phyloP scores from a whole-genome alignment of 73 alveolate species.

The Stentor roeselii region DNA sequence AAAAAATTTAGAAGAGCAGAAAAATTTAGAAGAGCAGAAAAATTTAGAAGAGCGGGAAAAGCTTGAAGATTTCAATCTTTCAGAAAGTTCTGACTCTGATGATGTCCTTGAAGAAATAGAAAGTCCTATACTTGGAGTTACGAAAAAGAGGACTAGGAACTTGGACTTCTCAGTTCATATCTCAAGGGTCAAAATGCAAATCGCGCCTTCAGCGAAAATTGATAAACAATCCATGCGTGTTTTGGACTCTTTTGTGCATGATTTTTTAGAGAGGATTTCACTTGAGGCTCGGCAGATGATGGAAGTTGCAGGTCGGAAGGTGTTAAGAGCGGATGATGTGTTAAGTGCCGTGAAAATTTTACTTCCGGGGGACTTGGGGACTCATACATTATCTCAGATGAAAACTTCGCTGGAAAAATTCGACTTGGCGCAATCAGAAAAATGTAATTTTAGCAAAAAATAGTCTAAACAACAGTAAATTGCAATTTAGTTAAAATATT shows the following conservation, averaged over 20 bases:
- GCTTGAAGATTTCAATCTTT: no score
- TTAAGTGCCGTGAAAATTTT: not conserved
- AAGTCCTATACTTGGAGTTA: no score
- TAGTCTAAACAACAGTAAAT: not conserved
- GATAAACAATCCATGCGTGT: not conserved
- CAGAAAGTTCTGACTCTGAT: no score
- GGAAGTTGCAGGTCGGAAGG: not conserved
- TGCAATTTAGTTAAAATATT: not conserved
- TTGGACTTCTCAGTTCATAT: not conserved
- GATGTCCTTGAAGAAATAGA: no score
- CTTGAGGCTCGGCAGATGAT: not conserved
- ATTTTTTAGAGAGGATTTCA: not conserved
- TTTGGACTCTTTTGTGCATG: not conserved
- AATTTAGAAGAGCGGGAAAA: no score
- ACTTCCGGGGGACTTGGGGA: not conserved
- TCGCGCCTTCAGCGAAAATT: not conserved
- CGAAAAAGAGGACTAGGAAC: no score
- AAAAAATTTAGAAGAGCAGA: no score
- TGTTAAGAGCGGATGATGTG: not conserved
- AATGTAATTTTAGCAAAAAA: no score
- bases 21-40: no score
- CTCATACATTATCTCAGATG: not conserved
- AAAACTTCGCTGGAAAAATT: not conserved
- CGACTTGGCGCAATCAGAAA: not conserved
- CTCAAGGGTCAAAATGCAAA: not conserved